Conservation (phyloP, 768 basidiomycete genomes). For the Mycena polygramma region DNA sequence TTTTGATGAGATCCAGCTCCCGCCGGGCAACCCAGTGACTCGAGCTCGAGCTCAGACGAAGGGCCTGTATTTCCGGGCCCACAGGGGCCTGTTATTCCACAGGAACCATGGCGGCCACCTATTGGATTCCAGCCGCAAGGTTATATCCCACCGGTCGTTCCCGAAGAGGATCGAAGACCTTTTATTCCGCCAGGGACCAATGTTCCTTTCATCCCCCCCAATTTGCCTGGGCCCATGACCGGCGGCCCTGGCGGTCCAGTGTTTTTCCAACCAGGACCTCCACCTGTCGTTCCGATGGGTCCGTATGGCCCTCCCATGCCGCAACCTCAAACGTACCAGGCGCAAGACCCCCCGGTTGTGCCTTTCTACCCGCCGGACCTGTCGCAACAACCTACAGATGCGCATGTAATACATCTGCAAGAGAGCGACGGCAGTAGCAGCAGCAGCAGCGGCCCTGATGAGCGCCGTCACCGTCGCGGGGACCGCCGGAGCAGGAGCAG, state of each 20-base stretch:
- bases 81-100: conserved; percentile 13
- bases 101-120: neutral
- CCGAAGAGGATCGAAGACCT: conserved; percentile 29
- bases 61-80: conserved; percentile 24
- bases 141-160: conserved; percentile 54
- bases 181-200: conserved; percentile 40
- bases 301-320: conserved; percentile 25
- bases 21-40: conserved; percentile 23
- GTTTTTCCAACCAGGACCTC: neutral
- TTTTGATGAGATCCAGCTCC: conserved; percentile 2
- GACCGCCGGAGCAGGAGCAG: neutral
- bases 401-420: neutral
- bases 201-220: conserved; percentile 38
- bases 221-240: conserved; percentile 3
- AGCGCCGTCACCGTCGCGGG: too few species aligned
- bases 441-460: conserved; percentile 15
- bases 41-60: conserved; percentile 27
- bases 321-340: conserved; percentile 1
- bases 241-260: neutral
- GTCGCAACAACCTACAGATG: neutral
- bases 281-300: conserved; percentile 17
- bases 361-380: conserved; percentile 19
- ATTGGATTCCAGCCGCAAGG: conserved; percentile 34
- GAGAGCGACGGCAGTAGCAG: neutral
- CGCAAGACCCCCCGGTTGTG: neutral